A percentile compares a stretch with the other conserved stretches of the same genome.
Conservation (phyloP, 176 grass and related monocot genomes). For the Avena atlantica region DNA sequence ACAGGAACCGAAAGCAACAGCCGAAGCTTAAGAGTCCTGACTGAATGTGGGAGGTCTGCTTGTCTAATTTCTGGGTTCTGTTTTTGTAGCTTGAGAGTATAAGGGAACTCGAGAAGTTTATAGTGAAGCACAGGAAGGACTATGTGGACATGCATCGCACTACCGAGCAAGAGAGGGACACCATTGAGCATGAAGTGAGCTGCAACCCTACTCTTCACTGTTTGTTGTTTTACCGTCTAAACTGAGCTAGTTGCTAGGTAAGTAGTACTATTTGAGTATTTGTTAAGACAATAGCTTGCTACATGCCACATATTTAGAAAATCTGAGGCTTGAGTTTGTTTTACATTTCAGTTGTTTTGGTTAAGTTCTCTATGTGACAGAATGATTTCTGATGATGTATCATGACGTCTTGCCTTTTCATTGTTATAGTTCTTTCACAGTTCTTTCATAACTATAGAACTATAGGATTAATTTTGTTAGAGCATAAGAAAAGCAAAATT, state of each 20-base stretch:
- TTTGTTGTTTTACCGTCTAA: not conserved
- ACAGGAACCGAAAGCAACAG: not conserved
- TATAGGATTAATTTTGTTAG: not conserved
- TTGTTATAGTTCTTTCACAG: not conserved
- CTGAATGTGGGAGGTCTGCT: not conserved
- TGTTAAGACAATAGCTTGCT: not conserved
- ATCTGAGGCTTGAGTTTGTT: not conserved
- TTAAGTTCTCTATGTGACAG: not conserved
- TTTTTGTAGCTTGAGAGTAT: constrained; percentile 81
- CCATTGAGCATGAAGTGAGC: constrained; percentile 95
- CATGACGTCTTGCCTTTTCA: not conserved
- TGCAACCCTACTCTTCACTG: not conserved
- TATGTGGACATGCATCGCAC: constrained; percentile 89
- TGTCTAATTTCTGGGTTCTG: constrained; percentile 24
- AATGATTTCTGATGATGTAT: not conserved
- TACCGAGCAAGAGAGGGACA: constrained; percentile 94
- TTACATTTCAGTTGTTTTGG: not conserved
- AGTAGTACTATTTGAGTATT: not conserved
- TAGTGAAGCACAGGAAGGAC: constrained; percentile 85
- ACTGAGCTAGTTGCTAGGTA: not conserved
- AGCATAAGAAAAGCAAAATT: not conserved
- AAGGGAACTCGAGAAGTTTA: constrained; percentile 78
- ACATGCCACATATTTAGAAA: not conserved
- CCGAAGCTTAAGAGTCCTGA: not conserved
- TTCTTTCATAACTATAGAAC: not conserved